A percentile compares a stretch with the other conserved stretches of the same genome.
These are phyloP conservation scores for Cyberlindnera suaveolens DNA, from an alignment of 805 yeast species.

Conservation along the genomic window DNA sequence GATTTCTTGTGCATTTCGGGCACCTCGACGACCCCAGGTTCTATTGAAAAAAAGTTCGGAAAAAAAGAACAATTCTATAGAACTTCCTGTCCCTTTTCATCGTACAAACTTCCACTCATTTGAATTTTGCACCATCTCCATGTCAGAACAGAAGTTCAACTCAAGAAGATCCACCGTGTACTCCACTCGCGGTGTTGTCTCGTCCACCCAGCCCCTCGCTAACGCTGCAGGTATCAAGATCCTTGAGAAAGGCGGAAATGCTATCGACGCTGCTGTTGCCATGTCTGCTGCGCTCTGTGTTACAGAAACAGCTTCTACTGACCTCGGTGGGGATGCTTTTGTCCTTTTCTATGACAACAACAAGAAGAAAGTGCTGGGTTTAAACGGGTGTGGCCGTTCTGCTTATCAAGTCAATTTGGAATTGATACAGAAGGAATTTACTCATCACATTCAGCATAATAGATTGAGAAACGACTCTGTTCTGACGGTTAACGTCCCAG, in stretches of 20 bases:
- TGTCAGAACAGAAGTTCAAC: constrained; percentile 24
- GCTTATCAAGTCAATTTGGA: constrained; percentile 47
- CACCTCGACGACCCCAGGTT: too few species aligned
- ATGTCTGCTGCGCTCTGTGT: constrained; percentile 50
- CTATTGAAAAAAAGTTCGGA: too few species aligned
- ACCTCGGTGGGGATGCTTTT: constrained; percentile 68
- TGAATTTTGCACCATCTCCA: neutral
- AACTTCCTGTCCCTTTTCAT: too few species aligned
- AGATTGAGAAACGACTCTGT: constrained; percentile 50
- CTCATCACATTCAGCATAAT: constrained; percentile 37
- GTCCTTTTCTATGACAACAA: constrained; percentile 48
- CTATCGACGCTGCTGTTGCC: constrained; percentile 60
- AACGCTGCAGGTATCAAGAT: constrained; percentile 66
- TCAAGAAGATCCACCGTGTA: constrained; percentile 73
- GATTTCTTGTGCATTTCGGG: too few species aligned
- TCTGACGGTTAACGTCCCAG: constrained; percentile 66
- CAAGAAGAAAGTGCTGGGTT: constrained; percentile 49
- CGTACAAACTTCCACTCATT: too few species aligned
- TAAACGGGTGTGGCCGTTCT: constrained; percentile 74
- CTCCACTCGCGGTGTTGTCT: constrained; percentile 65
- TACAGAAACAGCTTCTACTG: constrained; percentile 54
- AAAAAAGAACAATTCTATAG: too few species aligned
- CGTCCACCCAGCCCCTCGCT: constrained; percentile 74
- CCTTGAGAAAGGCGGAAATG: constrained; percentile 66
- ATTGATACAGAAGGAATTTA: constrained; percentile 32